Conservation (phyloP, 352 stramenopile species). For the Globisporangium iwayamae region DNA sequence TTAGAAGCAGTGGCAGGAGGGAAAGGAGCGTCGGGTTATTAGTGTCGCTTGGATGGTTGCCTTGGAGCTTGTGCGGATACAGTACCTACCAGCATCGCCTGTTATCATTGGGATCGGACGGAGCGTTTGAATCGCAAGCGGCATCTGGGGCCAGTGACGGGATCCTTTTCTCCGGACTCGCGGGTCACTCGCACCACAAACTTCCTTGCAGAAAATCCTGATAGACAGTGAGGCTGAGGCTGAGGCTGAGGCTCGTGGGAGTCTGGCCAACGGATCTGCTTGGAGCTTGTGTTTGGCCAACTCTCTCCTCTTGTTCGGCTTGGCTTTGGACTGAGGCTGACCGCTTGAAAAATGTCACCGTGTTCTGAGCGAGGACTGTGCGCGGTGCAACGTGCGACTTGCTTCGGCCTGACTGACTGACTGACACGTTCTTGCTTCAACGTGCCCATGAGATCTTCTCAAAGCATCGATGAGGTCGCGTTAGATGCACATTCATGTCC, state of each 20-base stretch:
- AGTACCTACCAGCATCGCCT: neutral
- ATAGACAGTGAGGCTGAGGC: too few species aligned
- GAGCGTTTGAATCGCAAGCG: too few species aligned
- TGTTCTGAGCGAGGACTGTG: neutral
- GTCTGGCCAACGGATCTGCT: too few species aligned
- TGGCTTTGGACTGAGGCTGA: too few species aligned
- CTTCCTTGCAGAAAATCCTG: too few species aligned
- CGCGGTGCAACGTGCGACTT: neutral
- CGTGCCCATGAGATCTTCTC: neutral
- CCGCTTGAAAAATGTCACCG: too few species aligned
- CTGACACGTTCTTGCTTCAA: neutral
- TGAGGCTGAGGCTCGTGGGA: too few species aligned
- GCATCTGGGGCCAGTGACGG: neutral
- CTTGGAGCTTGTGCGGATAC: neutral
- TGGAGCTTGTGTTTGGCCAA: too few species aligned
- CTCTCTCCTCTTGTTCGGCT: neutral
- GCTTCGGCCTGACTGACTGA: neutral
- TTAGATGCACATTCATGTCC: neutral
- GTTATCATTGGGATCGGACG: too few species aligned
- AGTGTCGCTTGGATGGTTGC: neutral
- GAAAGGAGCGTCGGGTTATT: neutral
- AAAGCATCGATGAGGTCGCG: neutral
- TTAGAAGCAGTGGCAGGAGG: conserved; percentile 10
- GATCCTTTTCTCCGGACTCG: neutral
- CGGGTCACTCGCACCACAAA: neutral